Percentiles rank a stretch among this genome's conserved stretches.
Conservation (phyloP, 2,329 filamentous ascomycete genomes). For the Aspergillus sp. region DNA sequence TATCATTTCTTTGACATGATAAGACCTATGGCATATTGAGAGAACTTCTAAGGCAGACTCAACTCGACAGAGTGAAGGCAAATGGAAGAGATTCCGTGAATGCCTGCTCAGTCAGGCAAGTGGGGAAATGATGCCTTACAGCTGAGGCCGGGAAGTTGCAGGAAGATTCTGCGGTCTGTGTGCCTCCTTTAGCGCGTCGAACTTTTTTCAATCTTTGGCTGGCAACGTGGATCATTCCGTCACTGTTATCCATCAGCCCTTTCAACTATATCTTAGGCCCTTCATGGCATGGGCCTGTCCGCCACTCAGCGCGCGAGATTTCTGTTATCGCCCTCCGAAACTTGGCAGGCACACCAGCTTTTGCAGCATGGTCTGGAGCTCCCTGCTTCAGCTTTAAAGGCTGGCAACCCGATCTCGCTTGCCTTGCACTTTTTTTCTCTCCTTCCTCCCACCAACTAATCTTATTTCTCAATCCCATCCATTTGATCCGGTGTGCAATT, state of each 20-base stretch:
- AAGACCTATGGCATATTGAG: too few relatives aligned
- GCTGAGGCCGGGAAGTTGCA: background rate
- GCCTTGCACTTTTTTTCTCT: background rate
- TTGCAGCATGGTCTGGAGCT: background rate
- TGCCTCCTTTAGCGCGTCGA: background rate
- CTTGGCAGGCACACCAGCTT: background rate
- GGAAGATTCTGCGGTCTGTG: background rate
- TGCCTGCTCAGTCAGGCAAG: too few relatives aligned
- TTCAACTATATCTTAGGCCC: too few relatives aligned
- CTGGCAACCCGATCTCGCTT: background rate
- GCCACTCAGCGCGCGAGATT: background rate
- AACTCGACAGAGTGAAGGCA: too few relatives aligned
- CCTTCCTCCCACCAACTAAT: background rate
- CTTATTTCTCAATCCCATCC: background rate
- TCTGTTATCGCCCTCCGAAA: background rate
- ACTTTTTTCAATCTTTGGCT: background rate
- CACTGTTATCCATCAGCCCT: too few relatives aligned
- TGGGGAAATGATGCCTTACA: background rate
- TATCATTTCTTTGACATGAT: too few relatives aligned
- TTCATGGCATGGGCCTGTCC: too few relatives aligned
- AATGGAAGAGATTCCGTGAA: too few relatives aligned
- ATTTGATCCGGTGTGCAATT: background rate
- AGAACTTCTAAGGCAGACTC: too few relatives aligned
- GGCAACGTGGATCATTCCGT: background rate
- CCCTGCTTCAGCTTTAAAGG: background rate